A percentile compares a stretch with the other conserved stretches of the same genome.
These are phyloP conservation scores for Yamadazyma pseudoaaseri DNA, from an alignment of 1,139 yeast species.

Conservation along the genomic window DNA sequence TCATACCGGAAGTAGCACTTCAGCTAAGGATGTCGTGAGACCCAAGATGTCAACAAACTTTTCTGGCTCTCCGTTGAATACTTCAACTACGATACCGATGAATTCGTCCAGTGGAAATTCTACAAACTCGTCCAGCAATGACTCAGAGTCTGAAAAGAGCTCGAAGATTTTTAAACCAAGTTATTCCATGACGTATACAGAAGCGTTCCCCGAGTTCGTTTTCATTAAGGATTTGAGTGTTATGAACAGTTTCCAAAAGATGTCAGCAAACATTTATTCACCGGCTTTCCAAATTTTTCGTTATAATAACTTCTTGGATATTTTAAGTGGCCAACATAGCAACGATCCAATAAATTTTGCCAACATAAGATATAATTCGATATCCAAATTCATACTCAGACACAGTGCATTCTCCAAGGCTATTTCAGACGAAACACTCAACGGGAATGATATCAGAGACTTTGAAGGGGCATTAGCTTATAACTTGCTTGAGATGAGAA, in stretches of 20 bases:
- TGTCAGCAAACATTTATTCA: constrained; percentile 22
- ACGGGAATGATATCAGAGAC: constrained; percentile 21
- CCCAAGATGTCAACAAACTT: constrained; percentile 2
- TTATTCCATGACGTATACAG: constrained; percentile 12
- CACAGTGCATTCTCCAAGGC: constrained; percentile 17
- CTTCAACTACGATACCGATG: no score
- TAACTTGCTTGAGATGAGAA: constrained; percentile 28
- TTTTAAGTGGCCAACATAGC: constrained; percentile 31
- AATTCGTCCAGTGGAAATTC: constrained; percentile 4
- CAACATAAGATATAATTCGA: constrained; percentile 35
- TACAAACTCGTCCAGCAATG: no score
- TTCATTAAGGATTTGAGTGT: constrained; percentile 24
- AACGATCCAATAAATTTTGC: constrained; percentile 46
- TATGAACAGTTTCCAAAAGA: constrained; percentile 24
- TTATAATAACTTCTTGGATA: constrained; percentile 34
- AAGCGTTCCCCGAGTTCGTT: constrained; percentile 18
- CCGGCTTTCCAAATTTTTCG: constrained; percentile 35
- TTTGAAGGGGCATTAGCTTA: constrained; percentile 36
- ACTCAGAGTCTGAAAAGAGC: constrained; percentile 9
- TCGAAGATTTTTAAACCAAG: constrained; percentile 16
- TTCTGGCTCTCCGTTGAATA: constrained; percentile 1
- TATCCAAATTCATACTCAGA: constrained; percentile 32
- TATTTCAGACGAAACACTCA: constrained; percentile 12
- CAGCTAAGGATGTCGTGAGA: constrained; percentile 7
- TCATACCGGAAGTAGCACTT: constrained; percentile 10